Percentiles rank a stretch among this genome's conserved stretches.
Conservation (phyloP, 768 basidiomycete species). For the Cystobasidium ongulense region DNA sequence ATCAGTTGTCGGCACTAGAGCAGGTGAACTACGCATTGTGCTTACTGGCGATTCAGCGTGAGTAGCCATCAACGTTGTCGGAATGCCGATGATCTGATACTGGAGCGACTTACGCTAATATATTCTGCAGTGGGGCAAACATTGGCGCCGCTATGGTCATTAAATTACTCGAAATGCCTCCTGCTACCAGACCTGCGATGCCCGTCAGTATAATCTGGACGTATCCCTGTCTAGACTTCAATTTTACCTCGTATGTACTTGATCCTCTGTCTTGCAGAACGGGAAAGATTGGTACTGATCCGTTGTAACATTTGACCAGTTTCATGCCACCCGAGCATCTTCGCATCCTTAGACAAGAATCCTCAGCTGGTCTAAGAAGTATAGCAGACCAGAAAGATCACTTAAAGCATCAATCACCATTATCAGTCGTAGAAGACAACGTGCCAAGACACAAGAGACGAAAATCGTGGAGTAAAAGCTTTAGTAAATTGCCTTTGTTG, state of each 20-base stretch:
- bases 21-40: constrained; percentile 67
- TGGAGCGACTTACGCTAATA: constrained; percentile 30
- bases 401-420: constrained; percentile 74
- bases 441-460: constrained; percentile 39
- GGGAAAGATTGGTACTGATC: not conserved
- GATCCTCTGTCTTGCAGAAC: not conserved
- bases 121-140: constrained; percentile 64
- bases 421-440: constrained; percentile 75
- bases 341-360: constrained; percentile 77
- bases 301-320: not conserved
- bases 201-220: constrained; percentile 78
- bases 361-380: constrained; percentile 67
- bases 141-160: constrained; percentile 75
- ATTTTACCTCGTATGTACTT: constrained; percentile 73
- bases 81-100: not conserved
- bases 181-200: constrained; percentile 52
- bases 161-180: constrained; percentile 64
- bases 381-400: constrained; percentile 75
- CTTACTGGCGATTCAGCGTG: constrained; percentile 95
- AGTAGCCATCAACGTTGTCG: constrained; percentile 46
- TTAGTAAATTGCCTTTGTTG: constrained; percentile 42
- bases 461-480: constrained; percentile 50
- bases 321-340: constrained; percentile 59
- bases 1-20: constrained; percentile 64
- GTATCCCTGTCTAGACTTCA: constrained; percentile 91